Percentiles rank a stretch among this genome's conserved stretches.
Evolutionary conservation across 2,329 filamentous ascomycete species (phyloP).

Genomic region (Hypoxylon sp.): DNA sequence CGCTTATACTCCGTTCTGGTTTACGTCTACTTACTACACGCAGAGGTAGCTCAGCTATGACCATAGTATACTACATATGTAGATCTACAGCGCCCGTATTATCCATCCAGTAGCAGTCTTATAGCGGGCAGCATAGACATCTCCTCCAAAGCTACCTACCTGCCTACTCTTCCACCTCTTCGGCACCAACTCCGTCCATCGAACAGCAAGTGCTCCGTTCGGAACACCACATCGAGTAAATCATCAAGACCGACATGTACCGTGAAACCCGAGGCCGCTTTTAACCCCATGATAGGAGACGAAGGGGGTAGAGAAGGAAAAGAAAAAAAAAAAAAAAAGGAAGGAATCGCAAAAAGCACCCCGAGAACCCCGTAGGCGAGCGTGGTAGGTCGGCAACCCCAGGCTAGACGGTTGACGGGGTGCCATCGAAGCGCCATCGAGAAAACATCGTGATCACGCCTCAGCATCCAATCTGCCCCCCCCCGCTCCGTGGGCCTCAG

Average conservation of each 20-base stretch:
- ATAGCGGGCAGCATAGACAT: neutral
- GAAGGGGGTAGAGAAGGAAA: no score
- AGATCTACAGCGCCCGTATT: neutral
- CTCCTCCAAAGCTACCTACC: no score
- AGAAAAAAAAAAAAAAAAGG: constrained; percentile 3
- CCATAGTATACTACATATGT: no score
- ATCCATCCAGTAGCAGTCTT: neutral
- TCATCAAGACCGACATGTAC: constrained; percentile 2
- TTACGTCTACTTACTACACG: neutral
- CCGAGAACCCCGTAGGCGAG: constrained; percentile 8
- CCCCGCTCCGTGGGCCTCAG: constrained; percentile 22
- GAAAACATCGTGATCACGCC: constrained; percentile 25
- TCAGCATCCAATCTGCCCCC: constrained; percentile 1
- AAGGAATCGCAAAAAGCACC: neutral
- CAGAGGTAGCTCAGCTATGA: no score
- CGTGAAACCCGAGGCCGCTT: constrained; percentile 13
- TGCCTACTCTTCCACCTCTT: neutral
- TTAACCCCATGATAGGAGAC: constrained; percentile 12
- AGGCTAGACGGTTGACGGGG: no score
- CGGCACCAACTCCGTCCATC: constrained; percentile 12
- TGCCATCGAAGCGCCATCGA: neutral
- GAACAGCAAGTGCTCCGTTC: neutral
- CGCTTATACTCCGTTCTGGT: neutral
- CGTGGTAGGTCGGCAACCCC: constrained; percentile 13
- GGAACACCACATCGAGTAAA: constrained; percentile 6